Conservation (phyloP, 2,329 filamentous ascomycete species). For the Aschersonia sp. region DNA sequence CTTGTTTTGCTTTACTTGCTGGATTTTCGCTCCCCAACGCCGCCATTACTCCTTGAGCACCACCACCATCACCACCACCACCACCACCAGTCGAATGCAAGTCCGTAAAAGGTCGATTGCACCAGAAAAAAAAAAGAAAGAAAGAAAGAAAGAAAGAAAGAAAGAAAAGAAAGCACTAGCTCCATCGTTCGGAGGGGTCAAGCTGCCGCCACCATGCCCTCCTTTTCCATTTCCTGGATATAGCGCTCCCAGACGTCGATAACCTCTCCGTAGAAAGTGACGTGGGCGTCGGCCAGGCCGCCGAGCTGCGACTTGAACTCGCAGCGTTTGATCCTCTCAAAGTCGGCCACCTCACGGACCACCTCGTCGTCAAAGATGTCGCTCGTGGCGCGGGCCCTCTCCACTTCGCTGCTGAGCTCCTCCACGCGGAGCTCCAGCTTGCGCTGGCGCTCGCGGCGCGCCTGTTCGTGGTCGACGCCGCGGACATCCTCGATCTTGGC, state of each 20-base stretch:
- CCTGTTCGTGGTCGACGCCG: constrained; percentile 90
- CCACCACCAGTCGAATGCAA: too few species aligned
- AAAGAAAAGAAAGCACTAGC: too few species aligned
- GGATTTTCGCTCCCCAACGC: too few species aligned
- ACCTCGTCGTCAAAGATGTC: constrained; percentile 96
- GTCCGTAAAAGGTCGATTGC: too few species aligned
- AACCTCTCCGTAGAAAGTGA: constrained; percentile 71
- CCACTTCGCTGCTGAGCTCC: constrained; percentile 77
- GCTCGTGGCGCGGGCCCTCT: constrained; percentile 70
- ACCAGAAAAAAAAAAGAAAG: too few species aligned
- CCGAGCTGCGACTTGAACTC: constrained; percentile 86
- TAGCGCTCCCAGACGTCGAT: constrained; percentile 81
- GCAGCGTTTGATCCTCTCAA: constrained; percentile 88
- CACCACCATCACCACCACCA: too few species aligned
- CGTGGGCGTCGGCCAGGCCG: constrained; percentile 68
- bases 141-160: too few species aligned
- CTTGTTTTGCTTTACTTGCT: too few species aligned
- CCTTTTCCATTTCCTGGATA: constrained; percentile 71
- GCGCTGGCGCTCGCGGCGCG: constrained; percentile 69
- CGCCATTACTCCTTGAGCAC: too few species aligned
- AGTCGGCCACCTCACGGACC: constrained; percentile 80
- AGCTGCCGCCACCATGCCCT: constrained; percentile 22
- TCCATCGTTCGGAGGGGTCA: neutral
- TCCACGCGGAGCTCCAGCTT: constrained; percentile 90
- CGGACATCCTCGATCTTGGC: constrained; percentile 94